Base-by-base conservation (phyloP, 306 rosid genomes). In the Inga oerstediana region DNA sequence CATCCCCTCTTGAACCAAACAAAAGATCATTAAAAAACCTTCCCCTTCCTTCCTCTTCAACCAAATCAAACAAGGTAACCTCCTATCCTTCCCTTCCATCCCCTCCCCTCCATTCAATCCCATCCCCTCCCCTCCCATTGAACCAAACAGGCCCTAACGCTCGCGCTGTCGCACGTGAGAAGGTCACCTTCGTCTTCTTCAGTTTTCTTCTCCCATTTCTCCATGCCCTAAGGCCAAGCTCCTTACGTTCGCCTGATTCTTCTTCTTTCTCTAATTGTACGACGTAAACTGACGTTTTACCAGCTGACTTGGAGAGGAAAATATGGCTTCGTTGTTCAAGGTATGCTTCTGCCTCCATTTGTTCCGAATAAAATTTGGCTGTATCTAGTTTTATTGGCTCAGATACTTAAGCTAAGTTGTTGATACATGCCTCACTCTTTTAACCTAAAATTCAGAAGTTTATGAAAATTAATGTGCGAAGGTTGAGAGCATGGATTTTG, bases 311-410 rank as follows among this genome's bases (percentile, higher is more conserved):
- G 72, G 80, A 65, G 81, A 77, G 24, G 45, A 54, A 5, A 30
- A 22, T 8, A 88, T 88, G 90, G 88, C 90, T 85, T 88, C 85
- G 27, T 66, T 88, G 16, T 88, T 88, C 77, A 88, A 88, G 90
- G 90, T 79, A 71, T 43, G 54, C 66, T 19, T 20, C 51, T 15
- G 1, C 41, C 16, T 30, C 64, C 22, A 24, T 24, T 13, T 44
- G 75, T 54, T 62, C 13, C 8, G 17, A 37, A 13, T 34, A 7
- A 48, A 22, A 44, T 24, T 45, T 15, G 43, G 4, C 30, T 27
- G 44, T 58, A 24, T 46, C 43, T 48, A 56, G 44, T 73, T 48
- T 48, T 7, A 39, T 46, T 73, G 41, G 24, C 35, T 46, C 34
- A 32, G 71, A 19, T 14, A 10, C n/a, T 15, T 67, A 7, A 32